Percentiles rank a stretch among this genome's conserved stretches.
These are phyloP conservation scores for Lojkania enalia DNA, from an alignment of 2,329 filamentous ascomycete species.

Conservation along the genomic window DNA sequence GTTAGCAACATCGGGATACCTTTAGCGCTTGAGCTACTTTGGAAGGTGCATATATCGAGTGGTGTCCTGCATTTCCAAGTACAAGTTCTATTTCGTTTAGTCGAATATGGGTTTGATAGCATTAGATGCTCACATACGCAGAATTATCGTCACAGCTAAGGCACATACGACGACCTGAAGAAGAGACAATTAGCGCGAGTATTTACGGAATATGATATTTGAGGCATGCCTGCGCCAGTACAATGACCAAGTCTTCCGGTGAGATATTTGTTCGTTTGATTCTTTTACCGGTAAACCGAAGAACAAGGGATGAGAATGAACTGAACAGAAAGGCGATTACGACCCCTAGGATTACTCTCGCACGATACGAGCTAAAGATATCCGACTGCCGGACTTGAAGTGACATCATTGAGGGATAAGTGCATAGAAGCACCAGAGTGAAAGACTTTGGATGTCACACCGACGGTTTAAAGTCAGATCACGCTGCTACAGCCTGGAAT, in stretches of 20 bases:
- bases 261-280: conserved; percentile 8
- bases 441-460: too few relatives aligned
- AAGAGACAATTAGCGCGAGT: background rate
- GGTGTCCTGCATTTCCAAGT: conserved; percentile 12
- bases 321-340: conserved; percentile 10
- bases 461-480: too few relatives aligned
- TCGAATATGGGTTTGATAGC: background rate
- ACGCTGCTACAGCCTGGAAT: too few relatives aligned
- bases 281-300: conserved; percentile 13
- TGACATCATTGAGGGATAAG: background rate
- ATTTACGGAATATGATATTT: background rate
- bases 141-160: conserved; percentile 6
- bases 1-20: background rate
- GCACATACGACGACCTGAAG: conserved; percentile 9
- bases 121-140: conserved; percentile 1
- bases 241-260: conserved; percentile 13
- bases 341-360: conserved; percentile 9
- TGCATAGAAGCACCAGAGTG: too few relatives aligned
- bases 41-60: conserved; percentile 1
- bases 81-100: conserved; percentile 8
- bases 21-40: conserved; percentile 8
- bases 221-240: conserved; percentile 10
- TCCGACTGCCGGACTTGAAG: background rate
- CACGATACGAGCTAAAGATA: background rate
- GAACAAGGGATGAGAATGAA: conserved; percentile 11